Evolutionary conservation across 2,329 filamentous ascomycete species (phyloP).

Genomic region (Colletotrichum costaricense): DNA sequence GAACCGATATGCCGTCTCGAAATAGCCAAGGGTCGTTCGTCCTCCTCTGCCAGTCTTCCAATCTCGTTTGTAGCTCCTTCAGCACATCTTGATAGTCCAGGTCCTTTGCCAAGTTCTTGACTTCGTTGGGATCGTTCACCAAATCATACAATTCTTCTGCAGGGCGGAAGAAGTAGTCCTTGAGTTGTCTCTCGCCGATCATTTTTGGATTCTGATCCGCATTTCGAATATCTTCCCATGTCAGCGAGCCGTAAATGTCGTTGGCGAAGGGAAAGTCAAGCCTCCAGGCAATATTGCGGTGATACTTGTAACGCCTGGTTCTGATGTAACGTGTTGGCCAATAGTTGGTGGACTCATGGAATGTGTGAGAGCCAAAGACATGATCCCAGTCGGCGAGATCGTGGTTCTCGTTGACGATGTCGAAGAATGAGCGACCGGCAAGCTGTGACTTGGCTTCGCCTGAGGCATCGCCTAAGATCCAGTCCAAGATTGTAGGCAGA

Average conservation of each 20-base stretch:
- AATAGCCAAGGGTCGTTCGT: neutral
- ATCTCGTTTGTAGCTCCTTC: neutral
- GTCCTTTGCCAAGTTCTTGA: neutral
- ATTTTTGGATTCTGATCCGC: neutral
- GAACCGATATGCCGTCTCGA: neutral
- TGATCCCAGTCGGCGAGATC: conserved; percentile 43
- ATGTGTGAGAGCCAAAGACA: conserved; percentile 63
- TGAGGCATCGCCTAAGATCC: neutral
- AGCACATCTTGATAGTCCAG: neutral
- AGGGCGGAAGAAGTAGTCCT: neutral
- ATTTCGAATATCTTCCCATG: neutral
- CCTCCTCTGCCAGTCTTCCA: neutral
- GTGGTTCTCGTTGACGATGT: conserved; percentile 30
- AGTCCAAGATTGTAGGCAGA: neutral
- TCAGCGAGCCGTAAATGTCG: neutral
- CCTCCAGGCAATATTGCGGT: neutral
- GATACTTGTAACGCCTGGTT: conserved; percentile 36
- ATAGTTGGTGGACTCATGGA: conserved; percentile 62
- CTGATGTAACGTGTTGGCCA: conserved; percentile 61
- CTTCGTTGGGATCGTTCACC: neutral
- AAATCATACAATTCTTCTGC: neutral
- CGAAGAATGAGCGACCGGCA: neutral
- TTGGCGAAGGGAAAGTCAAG: neutral
- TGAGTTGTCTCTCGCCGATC: neutral
- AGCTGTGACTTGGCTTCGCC: neutral